Evolutionary conservation across 2,329 filamentous ascomycete genomes (phyloP), one percentile per base, ranked within the genome.

Genomic region (Alternaria ventricosa): DNA sequence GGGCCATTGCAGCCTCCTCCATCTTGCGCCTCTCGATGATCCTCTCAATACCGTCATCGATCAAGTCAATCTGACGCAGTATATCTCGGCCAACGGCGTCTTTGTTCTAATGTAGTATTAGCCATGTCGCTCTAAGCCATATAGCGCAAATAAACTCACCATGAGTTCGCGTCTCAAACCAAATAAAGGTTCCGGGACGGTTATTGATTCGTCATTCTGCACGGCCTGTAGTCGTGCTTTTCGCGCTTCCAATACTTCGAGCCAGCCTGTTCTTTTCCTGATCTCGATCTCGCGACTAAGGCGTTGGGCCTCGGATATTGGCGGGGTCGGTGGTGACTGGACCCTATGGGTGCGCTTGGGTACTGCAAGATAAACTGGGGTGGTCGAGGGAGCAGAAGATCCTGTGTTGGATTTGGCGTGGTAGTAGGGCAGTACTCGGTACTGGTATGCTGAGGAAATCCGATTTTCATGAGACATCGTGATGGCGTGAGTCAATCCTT

Each of bases 351-450:
- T 41, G n/a, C 36, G n/a, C 36, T 41, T 41, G 36, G 36, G 36
- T 41, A 41, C 36, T 11, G 36, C 36, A 41, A 41, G n/a, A 41
- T 41, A 41, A 6, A 41, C 36, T 41, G 36, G 36, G 36, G 36
- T 41, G 2, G n/a, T 11, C 2, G 36, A 41, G 36, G 0, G 0
- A 18, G 9, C 5, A 0, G n/a, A 18, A 18, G 36, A 41, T 0
- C 10, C 1, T 18, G 36, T 41, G 36, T 41, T 5, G 4, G 36
- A 18, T 3, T 41, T 41, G 36, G 36, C 36, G 36, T 41, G 3
- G 36, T 41, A 41, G 36, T 41, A 41, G 3, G 36, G 36, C 36
- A 41, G 36, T 41, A 41, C 15, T 41, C 36, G 36, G n/a, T 41
- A 41, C n/a, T 41, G 36, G 9, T 41, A 18, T 41, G n/a, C 36